These are phyloP conservation scores for Wickerhamomyces bisporus DNA, from an alignment of 805 yeast species.

Conservation along the genomic window DNA sequence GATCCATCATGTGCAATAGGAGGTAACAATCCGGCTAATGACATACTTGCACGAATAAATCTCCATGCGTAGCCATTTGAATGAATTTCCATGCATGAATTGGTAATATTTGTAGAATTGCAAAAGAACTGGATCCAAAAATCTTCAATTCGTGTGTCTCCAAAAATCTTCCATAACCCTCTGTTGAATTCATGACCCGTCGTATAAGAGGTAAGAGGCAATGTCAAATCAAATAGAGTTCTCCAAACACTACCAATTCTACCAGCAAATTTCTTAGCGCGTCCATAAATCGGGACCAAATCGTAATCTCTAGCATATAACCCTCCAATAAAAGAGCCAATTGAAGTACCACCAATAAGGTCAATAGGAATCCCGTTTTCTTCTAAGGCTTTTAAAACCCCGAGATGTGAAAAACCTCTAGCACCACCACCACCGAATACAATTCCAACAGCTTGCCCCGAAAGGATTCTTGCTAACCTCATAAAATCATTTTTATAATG, in stretches of 20 bases:
- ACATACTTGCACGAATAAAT: slow-evolving; percentile 93
- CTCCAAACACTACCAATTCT: slow-evolving; percentile 86
- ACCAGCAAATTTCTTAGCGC: slow-evolving; percentile 80
- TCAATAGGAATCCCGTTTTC: slow-evolving; percentile 93
- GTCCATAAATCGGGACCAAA: slow-evolving; percentile 83
- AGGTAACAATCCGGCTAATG: slow-evolving; percentile 89
- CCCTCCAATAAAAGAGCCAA: slow-evolving; percentile 95
- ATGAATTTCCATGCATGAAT: slow-evolving; percentile 93
- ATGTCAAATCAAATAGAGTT: slow-evolving; percentile 74
- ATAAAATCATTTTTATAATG: slow-evolving; percentile 83
- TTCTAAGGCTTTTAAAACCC: slow-evolving; percentile 85
- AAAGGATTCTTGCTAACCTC: slow-evolving; percentile 80
- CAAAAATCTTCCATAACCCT: slow-evolving; percentile 96
- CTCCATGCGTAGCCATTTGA: slow-evolving; percentile 93
- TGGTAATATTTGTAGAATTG: slow-evolving; percentile 92
- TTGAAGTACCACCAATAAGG: slow-evolving; percentile 92
- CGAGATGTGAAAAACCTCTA: slow-evolving; percentile 87
- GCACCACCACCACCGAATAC: slow-evolving; percentile 99
- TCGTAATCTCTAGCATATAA: slow-evolving; percentile 90
- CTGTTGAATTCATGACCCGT: slow-evolving; percentile 97
- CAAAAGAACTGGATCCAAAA: slow-evolving; percentile 89
- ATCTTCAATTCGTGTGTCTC: slow-evolving; percentile 89
- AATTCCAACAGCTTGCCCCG: slow-evolving; percentile 91
- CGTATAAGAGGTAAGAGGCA: slow-evolving; percentile 90
- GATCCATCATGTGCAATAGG: slow-evolving; percentile 84